A percentile compares a stretch with the other conserved stretches of the same genome.
phyloP scores from a whole-genome alignment of 495 filamentous ascomycete species.

The Thermothielavioides terrestris region DNA sequence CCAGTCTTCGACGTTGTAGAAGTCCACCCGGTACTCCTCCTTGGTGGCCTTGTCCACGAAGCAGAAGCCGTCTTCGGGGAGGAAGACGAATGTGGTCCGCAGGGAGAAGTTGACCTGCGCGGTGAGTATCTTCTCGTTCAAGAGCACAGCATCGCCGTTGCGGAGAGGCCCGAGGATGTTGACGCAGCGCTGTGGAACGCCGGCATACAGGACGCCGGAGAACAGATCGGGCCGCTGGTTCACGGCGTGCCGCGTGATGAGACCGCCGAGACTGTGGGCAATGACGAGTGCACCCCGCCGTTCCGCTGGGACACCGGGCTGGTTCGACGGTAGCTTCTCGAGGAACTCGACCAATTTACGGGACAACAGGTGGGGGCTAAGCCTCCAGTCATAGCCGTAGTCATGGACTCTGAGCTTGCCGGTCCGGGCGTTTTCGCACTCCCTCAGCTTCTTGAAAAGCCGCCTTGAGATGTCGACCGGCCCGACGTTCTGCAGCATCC shows the following conservation, averaged over 20 bases:
- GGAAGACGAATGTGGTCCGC: constrained; percentile 72
- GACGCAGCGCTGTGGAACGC: constrained; percentile 74
- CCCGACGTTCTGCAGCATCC: constrained; percentile 83
- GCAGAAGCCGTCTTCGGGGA: constrained; percentile 82
- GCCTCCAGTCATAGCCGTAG: constrained; percentile 93
- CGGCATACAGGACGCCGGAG: constrained; percentile 77
- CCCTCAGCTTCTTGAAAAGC: constrained; percentile 67
- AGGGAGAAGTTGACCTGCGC: constrained; percentile 93
- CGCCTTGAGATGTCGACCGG: constrained; percentile 83
- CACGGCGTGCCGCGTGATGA: constrained; percentile 83
- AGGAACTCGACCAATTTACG: constrained; percentile 61
- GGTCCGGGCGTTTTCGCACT: constrained; percentile 59
- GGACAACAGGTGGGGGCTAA: constrained; percentile 74
- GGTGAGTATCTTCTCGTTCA: constrained; percentile 84
- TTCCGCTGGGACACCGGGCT: constrained; percentile 35
- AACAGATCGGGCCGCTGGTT: constrained; percentile 85
- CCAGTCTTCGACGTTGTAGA: constrained; percentile 76
- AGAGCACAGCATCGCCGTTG: constrained; percentile 81
- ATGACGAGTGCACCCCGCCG: constrained; percentile 70
- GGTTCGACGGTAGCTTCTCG: constrained; percentile 66
- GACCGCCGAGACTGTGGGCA: constrained; percentile 80
- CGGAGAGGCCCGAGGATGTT: constrained; percentile 86
- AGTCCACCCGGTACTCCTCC: constrained; percentile 75
- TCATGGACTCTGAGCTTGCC: constrained; percentile 74
- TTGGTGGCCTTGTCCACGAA: constrained; percentile 78